phyloP scores from a whole-genome alignment of 495 filamentous ascomycete species.

The Neurospora tetraspora region DNA sequence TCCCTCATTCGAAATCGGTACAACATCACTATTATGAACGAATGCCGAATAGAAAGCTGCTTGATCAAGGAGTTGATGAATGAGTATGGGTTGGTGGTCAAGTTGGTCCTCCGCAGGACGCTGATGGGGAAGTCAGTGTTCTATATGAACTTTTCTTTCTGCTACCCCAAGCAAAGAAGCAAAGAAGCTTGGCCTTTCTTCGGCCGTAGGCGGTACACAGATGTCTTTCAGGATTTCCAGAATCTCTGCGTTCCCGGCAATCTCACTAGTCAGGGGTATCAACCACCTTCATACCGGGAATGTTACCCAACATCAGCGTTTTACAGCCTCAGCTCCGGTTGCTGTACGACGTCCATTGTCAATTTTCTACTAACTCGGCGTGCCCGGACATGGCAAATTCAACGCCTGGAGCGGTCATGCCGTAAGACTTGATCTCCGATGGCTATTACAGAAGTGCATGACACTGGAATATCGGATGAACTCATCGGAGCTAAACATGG shows the following conservation, averaged over 20 bases:
- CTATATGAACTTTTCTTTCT: background rate
- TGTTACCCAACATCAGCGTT: background rate
- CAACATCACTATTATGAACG: background rate
- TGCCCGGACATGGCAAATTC: background rate
- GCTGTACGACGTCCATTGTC: background rate
- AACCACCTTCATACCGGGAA: background rate
- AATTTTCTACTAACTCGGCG: background rate
- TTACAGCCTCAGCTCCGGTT: background rate
- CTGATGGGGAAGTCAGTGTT: background rate
- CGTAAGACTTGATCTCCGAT: background rate
- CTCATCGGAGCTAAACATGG: background rate
- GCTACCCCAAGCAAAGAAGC: background rate
- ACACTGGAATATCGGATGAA: background rate
- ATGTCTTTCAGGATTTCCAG: background rate
- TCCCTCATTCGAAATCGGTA: background rate
- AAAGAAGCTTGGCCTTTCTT: background rate
- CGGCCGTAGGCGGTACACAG: background rate
- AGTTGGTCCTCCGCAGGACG: background rate
- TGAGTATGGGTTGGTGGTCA: background rate
- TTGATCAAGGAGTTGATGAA: background rate
- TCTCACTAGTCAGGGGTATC: background rate
- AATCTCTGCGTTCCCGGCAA: background rate
- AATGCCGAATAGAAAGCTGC: background rate
- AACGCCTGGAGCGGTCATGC: background rate
- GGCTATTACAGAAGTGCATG: background rate